Evolutionary conservation across 1,139 yeast genomes (phyloP).

Genomic region (Yamadazyma epiphylla): DNA sequence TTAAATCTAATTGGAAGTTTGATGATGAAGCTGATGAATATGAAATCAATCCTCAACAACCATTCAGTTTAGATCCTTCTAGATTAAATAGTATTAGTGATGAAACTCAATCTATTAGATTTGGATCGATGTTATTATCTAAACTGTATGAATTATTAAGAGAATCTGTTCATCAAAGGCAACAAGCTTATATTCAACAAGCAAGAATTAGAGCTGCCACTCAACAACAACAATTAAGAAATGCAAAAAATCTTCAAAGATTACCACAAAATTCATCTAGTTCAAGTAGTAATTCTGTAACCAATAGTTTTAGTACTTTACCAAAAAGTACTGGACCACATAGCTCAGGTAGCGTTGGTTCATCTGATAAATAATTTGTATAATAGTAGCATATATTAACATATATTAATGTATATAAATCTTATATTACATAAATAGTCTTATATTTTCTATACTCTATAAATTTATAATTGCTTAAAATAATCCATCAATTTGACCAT

Average conservation of each 20-base stretch:
- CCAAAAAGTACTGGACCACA: not conserved
- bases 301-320: not conserved
- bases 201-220: slow-evolving; percentile 46
- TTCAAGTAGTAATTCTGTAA: slow-evolving; percentile 1
- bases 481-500: slow-evolving; percentile 77
- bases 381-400: slow-evolving; percentile 5
- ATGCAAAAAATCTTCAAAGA: slow-evolving; percentile 7
- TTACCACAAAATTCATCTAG: slow-evolving; percentile 10
- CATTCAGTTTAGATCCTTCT: slow-evolving; percentile 63
- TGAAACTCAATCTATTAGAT: slow-evolving; percentile 84
- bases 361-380: slow-evolving; percentile 2
- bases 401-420: slow-evolving; percentile 1
- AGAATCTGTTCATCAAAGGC: slow-evolving; percentile 48
- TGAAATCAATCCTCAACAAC: slow-evolving; percentile 45
- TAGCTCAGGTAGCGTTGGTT: slow-evolving; percentile 2
- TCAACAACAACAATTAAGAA: slow-evolving; percentile 26
- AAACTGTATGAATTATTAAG: slow-evolving; percentile 74
- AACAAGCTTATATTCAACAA: slow-evolving; percentile 40
- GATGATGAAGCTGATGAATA: slow-evolving; percentile 59
- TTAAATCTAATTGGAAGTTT: slow-evolving; percentile 71
- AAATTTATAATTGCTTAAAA: no score
- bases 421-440: slow-evolving; percentile 1
- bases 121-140: slow-evolving; percentile 85
- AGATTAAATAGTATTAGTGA: slow-evolving; percentile 77
- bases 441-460: not conserved